These are phyloP conservation scores for Clarkia xantiana DNA, from an alignment of 345 rosid genomes.

Conservation along the genomic window DNA sequence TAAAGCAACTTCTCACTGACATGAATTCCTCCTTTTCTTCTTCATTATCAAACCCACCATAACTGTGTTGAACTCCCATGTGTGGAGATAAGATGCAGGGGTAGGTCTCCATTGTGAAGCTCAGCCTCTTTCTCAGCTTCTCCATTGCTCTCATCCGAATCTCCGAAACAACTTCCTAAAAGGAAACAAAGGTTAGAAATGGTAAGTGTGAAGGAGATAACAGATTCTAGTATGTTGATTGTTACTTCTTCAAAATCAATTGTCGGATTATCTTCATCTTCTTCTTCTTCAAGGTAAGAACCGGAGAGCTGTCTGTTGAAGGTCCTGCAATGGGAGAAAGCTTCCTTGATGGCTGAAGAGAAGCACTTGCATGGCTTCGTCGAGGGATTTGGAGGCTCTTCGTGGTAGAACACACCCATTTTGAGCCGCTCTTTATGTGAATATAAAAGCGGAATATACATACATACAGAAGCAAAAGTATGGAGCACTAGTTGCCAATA, in stretches of 20 bases:
- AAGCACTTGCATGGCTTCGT: constrained; percentile 38
- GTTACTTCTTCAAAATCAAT: constrained; percentile 28
- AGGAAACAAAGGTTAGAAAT: not conserved
- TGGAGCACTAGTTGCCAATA: not conserved
- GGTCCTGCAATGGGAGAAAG: constrained; percentile 31
- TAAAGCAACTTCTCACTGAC: constrained; percentile 52
- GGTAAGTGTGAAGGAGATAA: not conserved
- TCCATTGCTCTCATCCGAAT: constrained; percentile 64
- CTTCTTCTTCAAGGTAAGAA: constrained; percentile 25
- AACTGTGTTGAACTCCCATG: constrained; percentile 16
- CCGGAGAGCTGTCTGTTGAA: constrained; percentile 21
- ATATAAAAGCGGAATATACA: not conserved
- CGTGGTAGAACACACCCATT: constrained; percentile 50
- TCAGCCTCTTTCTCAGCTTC: constrained; percentile 47
- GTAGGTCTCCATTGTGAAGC: constrained; percentile 24
- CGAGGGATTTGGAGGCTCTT: constrained; percentile 19
- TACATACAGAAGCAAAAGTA: not conserved
- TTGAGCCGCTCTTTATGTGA: not conserved
- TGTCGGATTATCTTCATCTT: constrained; percentile 19
- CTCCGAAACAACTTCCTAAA: constrained; percentile 50
- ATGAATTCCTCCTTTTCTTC: constrained; percentile 35
- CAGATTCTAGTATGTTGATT: constrained; percentile 23
- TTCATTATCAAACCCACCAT: constrained; percentile 12
- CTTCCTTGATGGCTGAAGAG: constrained; percentile 32
- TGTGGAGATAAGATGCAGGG: constrained; percentile 29